Conservation (phyloP, 345 rosid genomes). For the Dovyalis caffra region DNA sequence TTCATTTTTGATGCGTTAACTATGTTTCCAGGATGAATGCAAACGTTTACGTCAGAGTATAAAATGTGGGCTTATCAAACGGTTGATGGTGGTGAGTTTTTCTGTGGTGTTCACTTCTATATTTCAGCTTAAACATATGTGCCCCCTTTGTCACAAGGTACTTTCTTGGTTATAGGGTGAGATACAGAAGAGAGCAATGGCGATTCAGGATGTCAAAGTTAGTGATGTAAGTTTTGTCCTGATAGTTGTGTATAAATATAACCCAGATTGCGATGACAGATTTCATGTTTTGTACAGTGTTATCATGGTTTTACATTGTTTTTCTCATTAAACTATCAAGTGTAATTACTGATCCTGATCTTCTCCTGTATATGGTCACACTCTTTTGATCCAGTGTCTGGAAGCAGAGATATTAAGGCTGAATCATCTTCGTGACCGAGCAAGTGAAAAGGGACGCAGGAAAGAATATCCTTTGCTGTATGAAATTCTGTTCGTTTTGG, state of each 20-base stretch:
- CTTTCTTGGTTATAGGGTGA: slow-evolving; percentile 56
- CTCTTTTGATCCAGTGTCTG: slow-evolving; percentile 48
- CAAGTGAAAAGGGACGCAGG: slow-evolving; percentile 70
- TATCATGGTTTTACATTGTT: neutral
- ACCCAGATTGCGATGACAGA: too few species aligned
- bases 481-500: slow-evolving; percentile 4
- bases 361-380: slow-evolving; percentile 9
- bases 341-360: neutral
- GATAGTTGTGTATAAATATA: neutral
- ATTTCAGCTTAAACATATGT: slow-evolving; percentile 7
- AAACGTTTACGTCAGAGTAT: slow-evolving; percentile 57
- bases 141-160: neutral
- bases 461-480: slow-evolving; percentile 86
- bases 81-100: slow-evolving; percentile 65
- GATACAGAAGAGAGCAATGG: slow-evolving; percentile 63
- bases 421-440: slow-evolving; percentile 76
- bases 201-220: slow-evolving; percentile 60
- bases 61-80: slow-evolving; percentile 64
- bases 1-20: slow-evolving; percentile 15
- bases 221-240: slow-evolving; percentile 53
- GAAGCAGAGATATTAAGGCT: slow-evolving; percentile 65
- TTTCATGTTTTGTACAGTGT: neutral
- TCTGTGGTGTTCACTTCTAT: slow-evolving; percentile 9
- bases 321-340: neutral
- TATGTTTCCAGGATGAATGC: slow-evolving; percentile 79